A percentile compares a stretch with the other conserved stretches of the same genome.
Evolutionary conservation across 1,284 basidiomycete genomes (phyloP).

Genomic region (Lignosus rhinocerotis): DNA sequence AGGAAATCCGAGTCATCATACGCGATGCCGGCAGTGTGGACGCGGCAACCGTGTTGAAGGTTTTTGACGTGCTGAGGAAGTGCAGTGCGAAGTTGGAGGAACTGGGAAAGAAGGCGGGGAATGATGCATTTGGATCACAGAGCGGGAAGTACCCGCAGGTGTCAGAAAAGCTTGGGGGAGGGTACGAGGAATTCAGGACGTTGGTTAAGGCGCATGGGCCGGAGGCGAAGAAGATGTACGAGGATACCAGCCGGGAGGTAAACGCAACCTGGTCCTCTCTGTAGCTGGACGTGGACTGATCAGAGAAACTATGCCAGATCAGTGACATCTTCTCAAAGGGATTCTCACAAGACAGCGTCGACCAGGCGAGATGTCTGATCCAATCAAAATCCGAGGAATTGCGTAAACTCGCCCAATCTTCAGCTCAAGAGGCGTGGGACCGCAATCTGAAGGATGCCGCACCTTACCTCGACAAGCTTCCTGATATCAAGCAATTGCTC

Average conservation of each 20-base stretch:
- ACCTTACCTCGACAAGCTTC: slow-evolving; percentile 34
- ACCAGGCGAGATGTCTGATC: slow-evolving; percentile 29
- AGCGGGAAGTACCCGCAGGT: slow-evolving; percentile 36
- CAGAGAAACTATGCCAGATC: slow-evolving; percentile 18
- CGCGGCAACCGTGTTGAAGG: slow-evolving; percentile 32
- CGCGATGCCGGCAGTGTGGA: slow-evolving; percentile 32
- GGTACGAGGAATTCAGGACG: slow-evolving; percentile 34
- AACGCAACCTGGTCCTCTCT: background rate
- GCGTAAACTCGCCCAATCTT: slow-evolving; percentile 28
- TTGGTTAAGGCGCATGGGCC: slow-evolving; percentile 37
- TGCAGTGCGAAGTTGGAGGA: slow-evolving; percentile 32
- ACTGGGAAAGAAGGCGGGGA: slow-evolving; percentile 35
- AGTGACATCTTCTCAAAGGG: slow-evolving; percentile 32
- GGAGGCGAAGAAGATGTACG: slow-evolving; percentile 38
- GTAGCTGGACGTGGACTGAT: background rate
- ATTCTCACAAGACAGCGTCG: slow-evolving; percentile 29
- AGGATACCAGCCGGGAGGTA: slow-evolving; percentile 36
- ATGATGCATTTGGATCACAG: slow-evolving; percentile 29
- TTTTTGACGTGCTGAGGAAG: slow-evolving; percentile 32
- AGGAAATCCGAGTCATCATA: slow-evolving; percentile 38
- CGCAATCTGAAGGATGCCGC: slow-evolving; percentile 30
- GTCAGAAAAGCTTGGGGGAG: slow-evolving; percentile 36
- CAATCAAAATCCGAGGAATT: slow-evolving; percentile 32
- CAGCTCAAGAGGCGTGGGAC: slow-evolving; percentile 34
- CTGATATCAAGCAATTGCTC: slow-evolving; percentile 32